Percentiles rank a stretch among this genome's conserved stretches.
phyloP scores from a whole-genome alignment of 345 rosid species.

The Diplotaxis tenuifolia region DNA sequence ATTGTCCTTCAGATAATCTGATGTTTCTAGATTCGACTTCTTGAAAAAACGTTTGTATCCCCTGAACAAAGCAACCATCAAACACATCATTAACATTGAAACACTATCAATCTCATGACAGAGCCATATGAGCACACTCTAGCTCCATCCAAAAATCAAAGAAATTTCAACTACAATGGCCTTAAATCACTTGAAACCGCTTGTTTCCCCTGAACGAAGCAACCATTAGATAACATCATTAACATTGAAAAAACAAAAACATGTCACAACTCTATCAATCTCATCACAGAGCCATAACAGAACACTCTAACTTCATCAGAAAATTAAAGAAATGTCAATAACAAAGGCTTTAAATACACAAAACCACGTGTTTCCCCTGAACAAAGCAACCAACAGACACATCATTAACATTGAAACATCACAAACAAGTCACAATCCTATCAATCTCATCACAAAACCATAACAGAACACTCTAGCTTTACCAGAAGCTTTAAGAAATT shows the following conservation, averaged over 20 bases:
- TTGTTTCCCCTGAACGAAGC: background rate
- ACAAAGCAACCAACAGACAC: background rate
- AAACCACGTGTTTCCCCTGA: background rate
- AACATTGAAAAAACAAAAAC: background rate
- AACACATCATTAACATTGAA: background rate
- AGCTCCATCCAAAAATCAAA: background rate
- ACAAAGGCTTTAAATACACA: too few species aligned
- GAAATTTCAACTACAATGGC: background rate
- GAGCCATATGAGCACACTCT: background rate
- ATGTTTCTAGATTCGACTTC: conserved; percentile 60
- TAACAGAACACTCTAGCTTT: background rate
- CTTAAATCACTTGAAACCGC: background rate
- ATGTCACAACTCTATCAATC: too few species aligned
- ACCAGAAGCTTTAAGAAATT: background rate
- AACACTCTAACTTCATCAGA: background rate
- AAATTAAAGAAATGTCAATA: background rate
- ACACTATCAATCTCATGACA: background rate
- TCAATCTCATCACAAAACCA: background rate
- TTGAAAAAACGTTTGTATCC: conserved; percentile 81
- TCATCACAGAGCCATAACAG: background rate
- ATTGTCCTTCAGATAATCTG: conserved; percentile 72
- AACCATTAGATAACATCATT: background rate
- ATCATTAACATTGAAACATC: background rate
- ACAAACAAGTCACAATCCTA: too few species aligned
- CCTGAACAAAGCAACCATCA: conserved; percentile 40